These are phyloP conservation scores for Fusarium austroafricanum DNA, from an alignment of 2,329 filamentous ascomycete species.

Conservation along the genomic window DNA sequence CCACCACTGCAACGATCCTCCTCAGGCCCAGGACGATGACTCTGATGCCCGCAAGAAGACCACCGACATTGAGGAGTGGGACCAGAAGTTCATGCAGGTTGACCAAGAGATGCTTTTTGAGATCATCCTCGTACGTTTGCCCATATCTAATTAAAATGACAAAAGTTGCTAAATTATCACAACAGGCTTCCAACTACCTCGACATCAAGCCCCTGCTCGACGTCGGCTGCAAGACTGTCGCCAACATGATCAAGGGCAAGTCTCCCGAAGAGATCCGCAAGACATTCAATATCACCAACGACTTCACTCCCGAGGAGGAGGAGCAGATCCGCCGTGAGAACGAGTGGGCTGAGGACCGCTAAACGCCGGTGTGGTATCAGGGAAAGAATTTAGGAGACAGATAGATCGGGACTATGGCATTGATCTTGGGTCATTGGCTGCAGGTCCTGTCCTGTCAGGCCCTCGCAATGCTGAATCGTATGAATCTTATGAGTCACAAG, in stretches of 20 bases:
- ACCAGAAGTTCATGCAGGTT: constrained; percentile 99
- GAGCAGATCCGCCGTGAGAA: constrained; percentile 96
- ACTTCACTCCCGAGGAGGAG: constrained; percentile 98
- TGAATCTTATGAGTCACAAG: constrained; percentile 28
- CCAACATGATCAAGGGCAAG: constrained; percentile 99
- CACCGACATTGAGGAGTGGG: constrained; percentile 99
- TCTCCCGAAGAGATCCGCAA: constrained; percentile 99
- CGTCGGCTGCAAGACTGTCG: constrained; percentile 98
- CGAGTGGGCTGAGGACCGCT: constrained; percentile 89
- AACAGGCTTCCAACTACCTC: constrained; percentile 93
- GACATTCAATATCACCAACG: constrained; percentile 99
- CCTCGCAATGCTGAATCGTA: constrained; percentile 3
- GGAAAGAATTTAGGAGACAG: constrained; percentile 2
- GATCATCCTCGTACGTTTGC: constrained; percentile 85
- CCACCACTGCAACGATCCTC: constrained; percentile 91
- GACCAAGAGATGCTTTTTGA: constrained; percentile 99
- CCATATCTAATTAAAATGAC: neutral
- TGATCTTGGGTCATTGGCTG: neutral
- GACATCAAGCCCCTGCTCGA: constrained; percentile 99
- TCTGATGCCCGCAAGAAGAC: constrained; percentile 97
- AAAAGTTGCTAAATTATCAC: constrained; percentile 37
- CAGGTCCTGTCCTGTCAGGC: neutral
- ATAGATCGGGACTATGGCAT: neutral
- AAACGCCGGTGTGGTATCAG: constrained; percentile 45
- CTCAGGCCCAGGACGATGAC: constrained; percentile 86